Conservation (phyloP, 371 early-diverging fungal species). For the Phascolomyces articulosus region DNA sequence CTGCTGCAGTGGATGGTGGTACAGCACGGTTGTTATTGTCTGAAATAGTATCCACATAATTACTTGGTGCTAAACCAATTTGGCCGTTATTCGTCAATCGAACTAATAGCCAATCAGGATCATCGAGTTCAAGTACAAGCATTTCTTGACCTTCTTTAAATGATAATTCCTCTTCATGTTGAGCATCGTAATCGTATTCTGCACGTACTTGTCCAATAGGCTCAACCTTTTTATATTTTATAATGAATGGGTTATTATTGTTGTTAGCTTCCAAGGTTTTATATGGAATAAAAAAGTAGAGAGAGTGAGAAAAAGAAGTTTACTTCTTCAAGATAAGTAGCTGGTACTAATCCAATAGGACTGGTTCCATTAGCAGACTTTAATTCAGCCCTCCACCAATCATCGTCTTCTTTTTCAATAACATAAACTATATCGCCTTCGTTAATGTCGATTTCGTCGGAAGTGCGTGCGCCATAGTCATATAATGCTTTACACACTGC, state of each 20-base stretch:
- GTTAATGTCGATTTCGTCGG: conserved; percentile 83
- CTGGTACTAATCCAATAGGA: conserved; percentile 76
- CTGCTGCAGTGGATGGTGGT: not conserved
- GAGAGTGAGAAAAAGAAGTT: not conserved
- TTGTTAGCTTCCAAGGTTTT: too few species aligned
- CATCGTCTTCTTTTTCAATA: conserved; percentile 74
- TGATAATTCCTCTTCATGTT: conserved; percentile 78
- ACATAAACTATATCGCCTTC: conserved; percentile 81
- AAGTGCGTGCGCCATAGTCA: conserved; percentile 83
- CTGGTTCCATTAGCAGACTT: conserved; percentile 47
- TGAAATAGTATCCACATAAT: conserved; percentile 66
- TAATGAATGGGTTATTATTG: too few species aligned
- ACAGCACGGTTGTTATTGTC: conserved; percentile 5
- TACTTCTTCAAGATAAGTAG: conserved; percentile 76
- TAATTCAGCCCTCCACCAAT: conserved; percentile 80
- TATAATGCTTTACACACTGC: conserved; percentile 50
- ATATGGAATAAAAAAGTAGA: not conserved
- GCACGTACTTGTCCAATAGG: conserved; percentile 66
- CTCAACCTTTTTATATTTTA: conserved; percentile 1
- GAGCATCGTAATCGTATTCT: conserved; percentile 79
- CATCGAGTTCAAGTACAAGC: conserved; percentile 73
- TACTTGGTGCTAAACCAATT: conserved; percentile 77
- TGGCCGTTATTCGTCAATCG: conserved; percentile 49
- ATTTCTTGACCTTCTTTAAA: conserved; percentile 77
- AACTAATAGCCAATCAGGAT: conserved; percentile 83